Evolutionary conservation across 768 basidiomycete species (phyloP).

Genomic region (Clavaria fumosa): DNA sequence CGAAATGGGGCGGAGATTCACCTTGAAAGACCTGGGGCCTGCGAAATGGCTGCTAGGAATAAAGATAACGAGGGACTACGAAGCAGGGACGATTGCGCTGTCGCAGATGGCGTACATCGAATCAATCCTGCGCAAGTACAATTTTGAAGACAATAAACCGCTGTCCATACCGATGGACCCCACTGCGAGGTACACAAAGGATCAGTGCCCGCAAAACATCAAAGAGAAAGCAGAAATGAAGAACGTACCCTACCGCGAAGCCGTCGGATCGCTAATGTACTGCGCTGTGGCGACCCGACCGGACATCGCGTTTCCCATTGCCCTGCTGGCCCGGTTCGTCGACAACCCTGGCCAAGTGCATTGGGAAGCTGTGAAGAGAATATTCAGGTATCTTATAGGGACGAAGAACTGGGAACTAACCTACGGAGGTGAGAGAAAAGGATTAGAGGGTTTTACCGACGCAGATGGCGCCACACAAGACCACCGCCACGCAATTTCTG

Average conservation of each 20-base stretch:
- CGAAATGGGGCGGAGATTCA: conserved; percentile 11
- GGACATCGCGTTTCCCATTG: conserved; percentile 20
- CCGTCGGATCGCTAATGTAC: conserved; percentile 22
- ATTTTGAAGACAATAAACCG: conserved; percentile 15
- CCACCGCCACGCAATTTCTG: conserved; percentile 20
- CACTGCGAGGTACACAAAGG: conserved; percentile 8
- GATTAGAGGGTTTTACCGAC: conserved; percentile 9
- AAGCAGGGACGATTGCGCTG: conserved; percentile 11
- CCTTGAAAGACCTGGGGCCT: conserved; percentile 12
- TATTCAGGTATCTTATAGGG: conserved; percentile 25
- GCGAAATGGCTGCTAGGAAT: conserved; percentile 11
- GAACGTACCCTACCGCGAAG: conserved; percentile 16
- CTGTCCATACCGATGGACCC: conserved; percentile 16
- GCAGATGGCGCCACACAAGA: conserved; percentile 9
- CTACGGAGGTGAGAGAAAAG: conserved; percentile 9
- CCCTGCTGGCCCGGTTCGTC: conserved; percentile 18
- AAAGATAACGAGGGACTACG: conserved; percentile 9
- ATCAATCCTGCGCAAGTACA: conserved; percentile 14
- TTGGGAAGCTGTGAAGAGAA: conserved; percentile 24
- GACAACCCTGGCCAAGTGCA: conserved; percentile 20
- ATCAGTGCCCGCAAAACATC: conserved; percentile 12
- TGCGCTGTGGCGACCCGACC: conserved; percentile 18
- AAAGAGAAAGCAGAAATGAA: conserved; percentile 13
- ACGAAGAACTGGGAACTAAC: conserved; percentile 9
- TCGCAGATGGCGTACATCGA: conserved; percentile 21